Percentiles rank a stretch among this genome's conserved stretches.
Evolutionary conservation across 345 rosid species (phyloP).

Genomic region (Bruguiera gymnorhiza): DNA sequence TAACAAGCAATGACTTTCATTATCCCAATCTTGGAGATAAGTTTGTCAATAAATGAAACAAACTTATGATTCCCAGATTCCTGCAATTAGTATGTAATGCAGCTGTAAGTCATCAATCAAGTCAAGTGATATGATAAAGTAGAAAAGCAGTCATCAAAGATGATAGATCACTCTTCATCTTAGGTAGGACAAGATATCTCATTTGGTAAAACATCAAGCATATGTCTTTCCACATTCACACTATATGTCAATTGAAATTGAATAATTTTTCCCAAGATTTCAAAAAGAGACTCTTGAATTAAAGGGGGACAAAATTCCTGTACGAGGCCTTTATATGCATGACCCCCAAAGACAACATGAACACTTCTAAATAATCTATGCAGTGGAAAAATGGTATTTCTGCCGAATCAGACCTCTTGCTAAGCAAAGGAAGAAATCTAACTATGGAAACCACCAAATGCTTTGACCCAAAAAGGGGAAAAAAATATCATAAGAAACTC

Average conservation of each 20-base stretch:
- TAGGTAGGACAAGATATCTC: too few species aligned
- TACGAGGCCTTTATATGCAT: too few species aligned
- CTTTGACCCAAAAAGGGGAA: neutral
- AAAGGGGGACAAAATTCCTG: too few species aligned
- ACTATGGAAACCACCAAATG: neutral
- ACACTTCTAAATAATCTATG: too few species aligned
- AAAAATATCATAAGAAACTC: neutral
- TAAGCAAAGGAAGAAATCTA: neutral
- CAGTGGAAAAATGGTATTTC: neutral
- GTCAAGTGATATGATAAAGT: neutral
- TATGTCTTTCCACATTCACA: too few species aligned
- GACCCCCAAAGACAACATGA: too few species aligned
- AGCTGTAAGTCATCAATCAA: conserved; percentile 10
- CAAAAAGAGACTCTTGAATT: too few species aligned
- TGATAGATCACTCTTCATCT: too few species aligned
- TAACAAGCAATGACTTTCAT: conserved; percentile 42
- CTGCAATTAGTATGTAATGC: conserved; percentile 35
- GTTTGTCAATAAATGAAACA: conserved; percentile 64
- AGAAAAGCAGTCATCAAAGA: neutral
- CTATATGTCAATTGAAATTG: too few species aligned
- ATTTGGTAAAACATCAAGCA: too few species aligned
- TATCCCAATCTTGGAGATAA: conserved; percentile 60
- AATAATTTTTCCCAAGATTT: too few species aligned
- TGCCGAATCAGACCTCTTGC: neutral
- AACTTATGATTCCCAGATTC: conserved; percentile 51